These are phyloP conservation scores for Volvariella volvacea DNA, from an alignment of 1,284 basidiomycete genomes.

Conservation along the genomic window DNA sequence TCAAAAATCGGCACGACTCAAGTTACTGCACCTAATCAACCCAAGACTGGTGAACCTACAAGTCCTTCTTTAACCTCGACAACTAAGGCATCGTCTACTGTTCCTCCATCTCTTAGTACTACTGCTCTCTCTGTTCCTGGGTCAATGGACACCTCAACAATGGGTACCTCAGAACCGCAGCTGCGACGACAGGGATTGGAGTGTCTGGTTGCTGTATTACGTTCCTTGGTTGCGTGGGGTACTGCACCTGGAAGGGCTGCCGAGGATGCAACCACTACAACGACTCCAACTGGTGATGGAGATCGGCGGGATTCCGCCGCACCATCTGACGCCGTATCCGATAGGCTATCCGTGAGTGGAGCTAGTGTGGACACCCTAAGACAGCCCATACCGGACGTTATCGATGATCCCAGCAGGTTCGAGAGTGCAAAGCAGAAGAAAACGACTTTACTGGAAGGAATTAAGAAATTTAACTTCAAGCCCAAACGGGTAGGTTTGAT, in stretches of 20 bases:
- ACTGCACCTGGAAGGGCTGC: slow-evolving; percentile 48
- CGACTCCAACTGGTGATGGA: slow-evolving; percentile 47
- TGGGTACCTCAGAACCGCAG: slow-evolving; percentile 76
- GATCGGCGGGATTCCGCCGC: slow-evolving; percentile 39
- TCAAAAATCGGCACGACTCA: slow-evolving; percentile 83
- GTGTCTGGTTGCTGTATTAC: slow-evolving; percentile 80
- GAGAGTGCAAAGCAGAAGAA: slow-evolving; percentile 98
- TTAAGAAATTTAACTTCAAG: slow-evolving; percentile 98
- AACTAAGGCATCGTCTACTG: slow-evolving; percentile 36
- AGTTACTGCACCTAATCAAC: slow-evolving; percentile 45
- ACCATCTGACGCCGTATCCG: slow-evolving; percentile 43
- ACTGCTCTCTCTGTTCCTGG: slow-evolving; percentile 63
- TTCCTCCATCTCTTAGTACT: slow-evolving; percentile 60
- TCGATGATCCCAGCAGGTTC: slow-evolving; percentile 89
- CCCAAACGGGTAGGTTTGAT: slow-evolving; percentile 70
- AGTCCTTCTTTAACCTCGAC: slow-evolving; percentile 56
- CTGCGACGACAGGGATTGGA: slow-evolving; percentile 86
- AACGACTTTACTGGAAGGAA: slow-evolving; percentile 90
- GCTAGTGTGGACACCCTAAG: slow-evolving; percentile 48
- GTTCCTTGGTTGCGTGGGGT: slow-evolving; percentile 89
- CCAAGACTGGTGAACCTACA: slow-evolving; percentile 42
- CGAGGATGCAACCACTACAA: slow-evolving; percentile 39
- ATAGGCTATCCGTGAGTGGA: slow-evolving; percentile 36
- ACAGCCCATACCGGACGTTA: slow-evolving; percentile 67
- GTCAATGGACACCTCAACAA: slow-evolving; percentile 54